phyloP scores from a whole-genome alignment of 768 basidiomycete genomes.

The Lactarius evosmus region DNA sequence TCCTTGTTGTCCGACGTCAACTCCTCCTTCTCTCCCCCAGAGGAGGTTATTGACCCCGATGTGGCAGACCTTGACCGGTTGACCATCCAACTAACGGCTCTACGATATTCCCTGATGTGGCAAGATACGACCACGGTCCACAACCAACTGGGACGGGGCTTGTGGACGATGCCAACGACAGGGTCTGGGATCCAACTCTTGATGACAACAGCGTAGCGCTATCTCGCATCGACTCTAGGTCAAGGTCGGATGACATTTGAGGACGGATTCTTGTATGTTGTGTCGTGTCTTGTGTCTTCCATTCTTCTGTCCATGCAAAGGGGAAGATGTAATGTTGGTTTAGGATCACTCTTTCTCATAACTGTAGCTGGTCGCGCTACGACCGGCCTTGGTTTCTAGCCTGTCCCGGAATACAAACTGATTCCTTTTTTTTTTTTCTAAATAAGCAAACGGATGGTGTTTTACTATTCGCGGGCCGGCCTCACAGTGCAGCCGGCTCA shows the following conservation, averaged over 20 bases:
- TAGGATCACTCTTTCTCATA: too few species aligned
- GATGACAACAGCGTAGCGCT: background rate
- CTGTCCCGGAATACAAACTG: too few species aligned
- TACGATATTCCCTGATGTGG: background rate
- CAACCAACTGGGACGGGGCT: background rate
- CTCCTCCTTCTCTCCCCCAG: slow-evolving; percentile 32
- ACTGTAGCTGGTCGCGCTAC: too few species aligned
- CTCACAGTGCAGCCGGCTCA: too few species aligned
- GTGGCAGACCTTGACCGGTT: background rate
- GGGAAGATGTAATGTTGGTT: too few species aligned
- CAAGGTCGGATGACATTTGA: slow-evolving; percentile 1
- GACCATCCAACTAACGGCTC: background rate
- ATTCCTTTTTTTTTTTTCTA: too few species aligned
- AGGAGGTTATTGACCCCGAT: background rate
- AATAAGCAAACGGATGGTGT: too few species aligned
- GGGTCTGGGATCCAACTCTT: background rate
- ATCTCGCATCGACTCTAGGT: background rate
- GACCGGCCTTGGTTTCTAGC: too few species aligned
- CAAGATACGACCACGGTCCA: background rate
- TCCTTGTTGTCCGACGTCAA: slow-evolving; percentile 38
- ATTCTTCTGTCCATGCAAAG: too few species aligned
- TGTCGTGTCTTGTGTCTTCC: background rate
- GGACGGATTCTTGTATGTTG: background rate
- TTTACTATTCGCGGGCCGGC: too few species aligned
- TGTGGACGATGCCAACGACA: too few species aligned